Evolutionary conservation across 192 early-diverging fungal species (phyloP).

Genomic region (Podila clonocystis): DNA sequence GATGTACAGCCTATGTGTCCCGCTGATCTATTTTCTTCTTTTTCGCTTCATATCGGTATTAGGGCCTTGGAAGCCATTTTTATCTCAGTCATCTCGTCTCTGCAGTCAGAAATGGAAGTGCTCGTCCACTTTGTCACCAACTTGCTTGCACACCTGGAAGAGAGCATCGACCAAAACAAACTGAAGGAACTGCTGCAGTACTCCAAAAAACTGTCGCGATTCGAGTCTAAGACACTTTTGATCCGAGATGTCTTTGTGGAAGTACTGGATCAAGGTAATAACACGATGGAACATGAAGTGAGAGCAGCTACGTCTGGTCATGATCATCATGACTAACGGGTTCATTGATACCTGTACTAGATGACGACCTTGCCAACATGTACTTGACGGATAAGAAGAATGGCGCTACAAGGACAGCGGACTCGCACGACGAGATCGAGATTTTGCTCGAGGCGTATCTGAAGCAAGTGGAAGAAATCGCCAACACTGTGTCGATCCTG

Average conservation of each 20-base stretch:
- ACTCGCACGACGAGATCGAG: slow-evolving; percentile 91
- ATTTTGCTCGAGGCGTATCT: slow-evolving; percentile 91
- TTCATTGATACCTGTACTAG: slow-evolving; percentile 36
- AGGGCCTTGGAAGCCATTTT: slow-evolving; percentile 87
- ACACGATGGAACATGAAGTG: neutral
- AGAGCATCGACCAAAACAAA: slow-evolving; percentile 74
- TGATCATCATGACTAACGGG: too few species aligned
- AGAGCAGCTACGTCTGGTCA: neutral
- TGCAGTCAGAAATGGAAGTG: slow-evolving; percentile 77
- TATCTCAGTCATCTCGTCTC: slow-evolving; percentile 71
- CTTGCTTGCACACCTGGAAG: slow-evolving; percentile 75
- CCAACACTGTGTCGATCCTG: slow-evolving; percentile 74
- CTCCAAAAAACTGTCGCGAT: slow-evolving; percentile 82
- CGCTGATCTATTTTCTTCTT: neutral
- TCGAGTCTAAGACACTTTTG: slow-evolving; percentile 77
- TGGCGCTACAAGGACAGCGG: slow-evolving; percentile 58
- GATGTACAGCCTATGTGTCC: neutral
- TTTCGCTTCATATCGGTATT: neutral
- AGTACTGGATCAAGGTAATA: slow-evolving; percentile 74
- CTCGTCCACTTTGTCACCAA: slow-evolving; percentile 72
- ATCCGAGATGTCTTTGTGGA: slow-evolving; percentile 85
- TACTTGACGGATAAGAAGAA: slow-evolving; percentile 85
- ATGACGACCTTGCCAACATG: slow-evolving; percentile 92
- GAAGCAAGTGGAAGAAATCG: slow-evolving; percentile 87
- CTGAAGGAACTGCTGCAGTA: slow-evolving; percentile 82